phyloP scores from a whole-genome alignment of 1,139 yeast species.

The Candida sp. region DNA sequence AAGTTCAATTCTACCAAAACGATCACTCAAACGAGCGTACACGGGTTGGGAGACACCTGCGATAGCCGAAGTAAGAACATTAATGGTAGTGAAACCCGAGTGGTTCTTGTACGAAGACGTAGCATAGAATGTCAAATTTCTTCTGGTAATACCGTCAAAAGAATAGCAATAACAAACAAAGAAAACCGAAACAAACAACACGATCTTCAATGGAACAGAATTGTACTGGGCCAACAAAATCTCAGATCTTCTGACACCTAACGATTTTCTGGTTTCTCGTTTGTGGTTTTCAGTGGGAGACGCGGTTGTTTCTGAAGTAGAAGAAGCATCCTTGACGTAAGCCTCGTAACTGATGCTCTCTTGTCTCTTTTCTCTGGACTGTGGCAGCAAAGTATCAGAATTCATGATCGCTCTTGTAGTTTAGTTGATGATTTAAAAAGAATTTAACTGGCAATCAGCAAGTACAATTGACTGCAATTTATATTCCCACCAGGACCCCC shows the following conservation, averaged over 20 bases:
- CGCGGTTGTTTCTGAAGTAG: not conserved
- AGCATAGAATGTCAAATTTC: conserved; percentile 53
- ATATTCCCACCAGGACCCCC: no score
- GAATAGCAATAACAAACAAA: conserved; percentile 67
- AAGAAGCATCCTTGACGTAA: not conserved
- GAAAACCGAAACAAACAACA: conserved; percentile 55
- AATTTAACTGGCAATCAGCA: no score
- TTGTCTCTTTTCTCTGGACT: not conserved
- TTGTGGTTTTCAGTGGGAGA: not conserved
- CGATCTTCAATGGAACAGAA: conserved; percentile 23
- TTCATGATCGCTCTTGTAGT: not conserved
- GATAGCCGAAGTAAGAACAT: conserved; percentile 62
- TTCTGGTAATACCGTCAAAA: conserved; percentile 58
- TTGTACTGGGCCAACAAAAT: conserved; percentile 39
- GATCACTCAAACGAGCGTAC: conserved; percentile 70
- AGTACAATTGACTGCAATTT: no score
- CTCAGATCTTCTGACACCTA: conserved; percentile 46
- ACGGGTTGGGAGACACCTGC: conserved; percentile 75
- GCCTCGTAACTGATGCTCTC: not conserved
- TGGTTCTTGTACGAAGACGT: conserved; percentile 59
- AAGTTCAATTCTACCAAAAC: conserved; percentile 68
- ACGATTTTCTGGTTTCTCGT: conserved; percentile 21
- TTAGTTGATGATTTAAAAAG: no score
- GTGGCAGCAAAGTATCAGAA: not conserved
- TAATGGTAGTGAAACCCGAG: conserved; percentile 66